Conservation (phyloP, 2,329 filamentous ascomycete species). For the Pseudocercospora eumusae region DNA sequence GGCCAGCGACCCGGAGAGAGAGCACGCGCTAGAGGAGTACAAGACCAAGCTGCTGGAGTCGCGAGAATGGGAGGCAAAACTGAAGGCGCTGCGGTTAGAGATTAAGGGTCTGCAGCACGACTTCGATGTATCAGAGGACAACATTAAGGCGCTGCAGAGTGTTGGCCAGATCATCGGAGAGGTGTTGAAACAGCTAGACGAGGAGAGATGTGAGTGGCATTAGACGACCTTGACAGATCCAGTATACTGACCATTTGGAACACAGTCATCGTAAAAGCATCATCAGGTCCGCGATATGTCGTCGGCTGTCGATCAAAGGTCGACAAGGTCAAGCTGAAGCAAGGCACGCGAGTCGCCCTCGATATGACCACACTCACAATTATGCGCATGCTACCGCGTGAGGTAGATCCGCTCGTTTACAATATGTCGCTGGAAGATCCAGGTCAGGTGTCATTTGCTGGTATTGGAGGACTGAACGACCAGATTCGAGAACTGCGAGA, state of each 20-base stretch:
- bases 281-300: constrained; percentile 94
- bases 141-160: constrained; percentile 98
- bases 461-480: constrained; percentile 96
- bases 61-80: constrained; percentile 97
- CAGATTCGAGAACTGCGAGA: constrained; percentile 97
- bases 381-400: constrained; percentile 98
- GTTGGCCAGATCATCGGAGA: constrained; percentile 99
- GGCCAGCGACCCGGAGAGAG: constrained; percentile 51
- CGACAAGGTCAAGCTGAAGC: constrained; percentile 95
- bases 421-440: constrained; percentile 99
- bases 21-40: constrained; percentile 55
- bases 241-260: constrained; percentile 13
- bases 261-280: constrained; percentile 95
- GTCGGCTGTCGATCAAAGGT: constrained; percentile 98
- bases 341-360: constrained; percentile 93
- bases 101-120: constrained; percentile 95
- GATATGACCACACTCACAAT: constrained; percentile 99
- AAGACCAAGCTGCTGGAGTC: constrained; percentile 72
- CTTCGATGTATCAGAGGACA: constrained; percentile 96
- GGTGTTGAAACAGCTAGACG: constrained; percentile 96
- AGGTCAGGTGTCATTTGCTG: constrained; percentile 94
- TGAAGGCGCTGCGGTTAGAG: constrained; percentile 89
- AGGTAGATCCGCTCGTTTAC: constrained; percentile 98
- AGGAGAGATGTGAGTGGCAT: constrained; percentile 82
- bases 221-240: not conserved